Base-by-base conservation (phyloP, 2,329 filamentous ascomycete genomes). In the Stylonectria norvegica region DNA sequence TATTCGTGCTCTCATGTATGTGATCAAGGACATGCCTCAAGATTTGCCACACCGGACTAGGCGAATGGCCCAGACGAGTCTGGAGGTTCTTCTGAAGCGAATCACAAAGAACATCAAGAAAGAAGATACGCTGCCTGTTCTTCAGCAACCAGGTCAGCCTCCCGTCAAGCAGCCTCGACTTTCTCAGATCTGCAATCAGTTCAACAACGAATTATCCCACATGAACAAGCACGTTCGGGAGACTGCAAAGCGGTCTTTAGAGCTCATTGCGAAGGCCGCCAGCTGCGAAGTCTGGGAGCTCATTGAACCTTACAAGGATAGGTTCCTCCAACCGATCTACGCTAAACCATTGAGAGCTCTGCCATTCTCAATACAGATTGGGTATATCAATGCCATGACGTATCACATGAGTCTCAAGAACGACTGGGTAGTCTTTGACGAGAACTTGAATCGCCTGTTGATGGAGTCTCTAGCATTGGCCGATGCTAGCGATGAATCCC, bases 1-100 rank as follows among this genome's bases (percentile, higher is more conserved):
- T 53, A 83, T 93, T 43, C 82, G 88, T 36, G 88, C 90, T n/a
- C 72, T 99, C 40, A 84, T 95, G 67, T 96, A 95, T 65, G 90
- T 98, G 49, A 89, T 98, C 69, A 98, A 98, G 67, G 93, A 98
- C 60, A 96, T 96, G 77, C 93, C 94, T 0, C 79, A 87, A 40
- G 93, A 98, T 61, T 75, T 98, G 1, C 91, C 94, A 2, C 89
- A 94, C 41, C 90, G 85, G 58, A 96, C 93, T 2, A 78, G 93
- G 23, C 75, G 83, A 22, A 82, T 88, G 44, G 90, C 93, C 0
- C 87, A 94, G 63, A 77, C 83, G 15, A 94, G 91, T 0, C 72
- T 98, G 16, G 83, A 91, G 54, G 76, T 87, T 29, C 78, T 97
- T 20, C 73, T 96, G 22, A 75, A 78, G 42, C 81, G 84, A 42